phyloP scores from a whole-genome alignment of 2,329 filamentous ascomycete species.

The Xylaria hypoxylon region DNA sequence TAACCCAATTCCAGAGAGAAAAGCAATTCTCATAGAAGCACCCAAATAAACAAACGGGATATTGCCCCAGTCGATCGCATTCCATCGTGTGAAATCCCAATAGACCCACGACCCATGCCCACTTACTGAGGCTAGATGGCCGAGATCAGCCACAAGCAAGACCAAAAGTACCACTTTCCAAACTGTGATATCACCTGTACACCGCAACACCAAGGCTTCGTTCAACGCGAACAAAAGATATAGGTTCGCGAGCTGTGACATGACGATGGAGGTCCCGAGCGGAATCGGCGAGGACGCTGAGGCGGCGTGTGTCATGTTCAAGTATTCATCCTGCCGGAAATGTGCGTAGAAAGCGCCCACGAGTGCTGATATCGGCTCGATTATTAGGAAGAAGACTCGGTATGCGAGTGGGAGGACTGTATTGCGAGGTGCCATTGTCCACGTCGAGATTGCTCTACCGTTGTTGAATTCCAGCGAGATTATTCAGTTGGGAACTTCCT shows the following conservation, averaged over 20 bases:
- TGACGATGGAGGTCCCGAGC: conserved; percentile 71
- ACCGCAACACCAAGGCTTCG: conserved; percentile 79
- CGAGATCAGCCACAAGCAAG: conserved; percentile 79
- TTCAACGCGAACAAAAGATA: conserved; percentile 82
- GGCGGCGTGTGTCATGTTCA: conserved; percentile 68
- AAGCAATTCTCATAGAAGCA: conserved; percentile 68
- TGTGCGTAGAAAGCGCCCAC: conserved; percentile 65
- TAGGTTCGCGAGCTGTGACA: conserved; percentile 81
- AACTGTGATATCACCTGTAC: conserved; percentile 74
- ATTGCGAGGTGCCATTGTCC: conserved; percentile 43
- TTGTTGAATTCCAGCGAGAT: neutral
- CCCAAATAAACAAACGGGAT: conserved; percentile 77
- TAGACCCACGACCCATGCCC: conserved; percentile 71
- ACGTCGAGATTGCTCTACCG: neutral
- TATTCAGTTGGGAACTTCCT: neutral
- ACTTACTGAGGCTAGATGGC: conserved; percentile 76
- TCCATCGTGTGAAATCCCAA: conserved; percentile 72
- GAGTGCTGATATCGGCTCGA: conserved; percentile 71
- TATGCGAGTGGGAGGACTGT: conserved; percentile 69
- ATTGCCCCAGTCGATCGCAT: conserved; percentile 75
- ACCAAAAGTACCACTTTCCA: conserved; percentile 76
- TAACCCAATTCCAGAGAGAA: conserved; percentile 68
- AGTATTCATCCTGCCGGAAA: conserved; percentile 66
- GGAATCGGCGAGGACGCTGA: conserved; percentile 63
- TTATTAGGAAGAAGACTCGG: conserved; percentile 78